Evolutionary conservation across 331 rosid species (phyloP).

Genomic region (Arachis monticola): DNA sequence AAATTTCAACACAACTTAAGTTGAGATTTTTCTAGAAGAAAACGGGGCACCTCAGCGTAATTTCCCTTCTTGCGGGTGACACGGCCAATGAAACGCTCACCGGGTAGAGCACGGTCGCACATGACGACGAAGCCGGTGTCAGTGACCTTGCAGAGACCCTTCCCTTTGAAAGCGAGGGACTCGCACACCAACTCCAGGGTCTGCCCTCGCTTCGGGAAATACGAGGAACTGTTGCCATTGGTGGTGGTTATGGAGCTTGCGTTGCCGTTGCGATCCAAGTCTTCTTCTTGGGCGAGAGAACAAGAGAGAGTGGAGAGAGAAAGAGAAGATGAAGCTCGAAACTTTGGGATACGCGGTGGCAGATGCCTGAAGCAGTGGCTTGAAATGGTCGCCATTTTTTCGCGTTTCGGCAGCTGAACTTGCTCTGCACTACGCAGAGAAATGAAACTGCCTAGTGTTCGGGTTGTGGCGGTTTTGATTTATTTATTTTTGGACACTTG

Average conservation of each 20-base stretch:
- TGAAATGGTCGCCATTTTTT: constrained; percentile 68
- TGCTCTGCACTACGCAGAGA: neutral
- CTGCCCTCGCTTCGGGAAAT: constrained; percentile 90
- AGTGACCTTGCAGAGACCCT: constrained; percentile 85
- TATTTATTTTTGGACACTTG: too few species aligned
- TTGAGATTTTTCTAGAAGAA: neutral
- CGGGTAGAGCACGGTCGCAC: constrained; percentile 95
- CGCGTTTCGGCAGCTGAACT: neutral
- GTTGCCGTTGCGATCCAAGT: constrained; percentile 42
- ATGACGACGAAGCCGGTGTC: constrained; percentile 83
- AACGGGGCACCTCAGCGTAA: constrained; percentile 71
- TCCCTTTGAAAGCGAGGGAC: constrained; percentile 85
- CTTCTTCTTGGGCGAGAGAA: constrained; percentile 49
- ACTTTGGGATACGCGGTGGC: constrained; percentile 56
- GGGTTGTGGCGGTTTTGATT: neutral
- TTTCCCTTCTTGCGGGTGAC: constrained; percentile 80
- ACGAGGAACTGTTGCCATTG: constrained; percentile 36
- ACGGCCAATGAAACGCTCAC: constrained; percentile 89
- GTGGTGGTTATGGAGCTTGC: constrained; percentile 34
- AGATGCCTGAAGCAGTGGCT: constrained; percentile 60
- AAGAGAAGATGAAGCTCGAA: constrained; percentile 45
- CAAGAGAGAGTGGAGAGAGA: constrained; percentile 45
- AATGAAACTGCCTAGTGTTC: neutral
- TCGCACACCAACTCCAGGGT: constrained; percentile 83
- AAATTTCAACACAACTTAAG: neutral